A percentile compares a stretch with the other conserved stretches of the same genome.
Evolutionary conservation across 805 yeast species (phyloP).

Genomic region (Candida taoyuanica): DNA sequence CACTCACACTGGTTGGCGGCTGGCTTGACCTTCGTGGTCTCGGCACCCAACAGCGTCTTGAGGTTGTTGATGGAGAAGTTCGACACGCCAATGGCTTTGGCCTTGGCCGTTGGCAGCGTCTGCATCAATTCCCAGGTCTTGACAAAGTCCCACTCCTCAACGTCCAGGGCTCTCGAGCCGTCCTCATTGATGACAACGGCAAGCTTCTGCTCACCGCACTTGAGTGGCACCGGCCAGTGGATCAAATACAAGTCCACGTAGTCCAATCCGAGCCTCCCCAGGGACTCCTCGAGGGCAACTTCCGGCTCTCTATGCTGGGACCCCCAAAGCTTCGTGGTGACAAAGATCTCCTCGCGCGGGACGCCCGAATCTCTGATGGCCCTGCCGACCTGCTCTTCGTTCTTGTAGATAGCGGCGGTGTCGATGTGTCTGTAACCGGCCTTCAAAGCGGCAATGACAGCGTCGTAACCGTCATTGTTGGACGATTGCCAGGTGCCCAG

Average conservation of each 20-base stretch:
- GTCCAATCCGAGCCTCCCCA: constrained; percentile 60
- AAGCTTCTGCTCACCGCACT: constrained; percentile 33
- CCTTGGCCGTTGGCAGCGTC: constrained; percentile 12
- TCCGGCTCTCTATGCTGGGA: constrained; percentile 41
- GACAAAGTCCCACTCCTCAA: constrained; percentile 49
- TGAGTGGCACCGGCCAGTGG: constrained; percentile 76
- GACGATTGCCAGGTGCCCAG: constrained; percentile 46
- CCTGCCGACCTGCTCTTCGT: constrained; percentile 50
- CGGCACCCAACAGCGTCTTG: constrained; percentile 9
- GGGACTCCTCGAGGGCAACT: constrained; percentile 51
- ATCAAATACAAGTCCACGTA: constrained; percentile 75
- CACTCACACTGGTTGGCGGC: constrained; percentile 24
- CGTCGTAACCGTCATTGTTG: constrained; percentile 25
- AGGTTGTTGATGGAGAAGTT: constrained; percentile 22
- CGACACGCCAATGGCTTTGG: constrained; percentile 23
- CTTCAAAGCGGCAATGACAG: constrained; percentile 12
- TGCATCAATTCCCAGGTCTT: constrained; percentile 23
- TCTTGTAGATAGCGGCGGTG: constrained; percentile 51
- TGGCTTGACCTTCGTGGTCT: constrained; percentile 9
- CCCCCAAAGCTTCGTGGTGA: constrained; percentile 69
- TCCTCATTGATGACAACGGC: constrained; percentile 10
- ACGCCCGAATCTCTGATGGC: constrained; percentile 41
- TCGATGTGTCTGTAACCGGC: constrained; percentile 62
- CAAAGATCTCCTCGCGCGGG: constrained; percentile 58
- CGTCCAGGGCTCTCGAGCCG: constrained; percentile 44